A percentile compares a stretch with the other conserved stretches of the same genome.
phyloP scores from a whole-genome alignment of 371 early-diverging fungal species.

The Actinomortierella wolfii region DNA sequence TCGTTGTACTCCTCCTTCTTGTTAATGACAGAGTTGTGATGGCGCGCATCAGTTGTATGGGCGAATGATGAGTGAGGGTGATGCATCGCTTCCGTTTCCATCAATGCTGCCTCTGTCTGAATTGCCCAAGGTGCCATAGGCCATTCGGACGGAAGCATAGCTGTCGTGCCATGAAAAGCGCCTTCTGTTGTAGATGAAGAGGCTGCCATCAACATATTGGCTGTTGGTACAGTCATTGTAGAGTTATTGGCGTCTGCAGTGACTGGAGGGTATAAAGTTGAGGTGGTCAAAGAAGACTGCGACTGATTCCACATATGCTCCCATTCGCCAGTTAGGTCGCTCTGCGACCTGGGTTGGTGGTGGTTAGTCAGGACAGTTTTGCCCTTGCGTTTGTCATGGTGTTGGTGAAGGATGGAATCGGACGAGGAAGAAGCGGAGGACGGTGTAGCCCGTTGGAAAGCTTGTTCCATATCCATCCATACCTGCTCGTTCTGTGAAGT shows the following conservation, averaged over 20 bases:
- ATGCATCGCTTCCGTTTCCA: slow-evolving; percentile 19
- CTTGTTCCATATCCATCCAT: slow-evolving; percentile 15
- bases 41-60: slow-evolving; percentile 80
- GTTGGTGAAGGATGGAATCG: too few relatives aligned
- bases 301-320: too few relatives aligned
- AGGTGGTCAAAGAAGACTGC: too few relatives aligned
- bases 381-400: too few relatives aligned
- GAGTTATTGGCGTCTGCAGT: too few relatives aligned
- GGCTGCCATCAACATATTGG: not conserved
- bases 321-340: too few relatives aligned
- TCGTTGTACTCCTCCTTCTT: slow-evolving; percentile 73
- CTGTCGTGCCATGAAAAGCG: slow-evolving; percentile 6
- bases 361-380: too few relatives aligned
- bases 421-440: too few relatives aligned
- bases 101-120: slow-evolving; percentile 26
- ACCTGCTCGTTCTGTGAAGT: slow-evolving; percentile 37
- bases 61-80: slow-evolving; percentile 46
- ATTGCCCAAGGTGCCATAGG: slow-evolving; percentile 32
- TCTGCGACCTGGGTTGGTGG: too few relatives aligned
- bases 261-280: not conserved
- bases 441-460: too few relatives aligned
- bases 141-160: slow-evolving; percentile 19
- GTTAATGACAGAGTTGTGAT: slow-evolving; percentile 69
- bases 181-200: not conserved
- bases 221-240: too few relatives aligned